Percentiles rank a stretch among this genome's conserved stretches.
Evolutionary conservation across 2,329 filamentous ascomycete genomes (phyloP).

Genomic region (Colletotrichum theobromicola): DNA sequence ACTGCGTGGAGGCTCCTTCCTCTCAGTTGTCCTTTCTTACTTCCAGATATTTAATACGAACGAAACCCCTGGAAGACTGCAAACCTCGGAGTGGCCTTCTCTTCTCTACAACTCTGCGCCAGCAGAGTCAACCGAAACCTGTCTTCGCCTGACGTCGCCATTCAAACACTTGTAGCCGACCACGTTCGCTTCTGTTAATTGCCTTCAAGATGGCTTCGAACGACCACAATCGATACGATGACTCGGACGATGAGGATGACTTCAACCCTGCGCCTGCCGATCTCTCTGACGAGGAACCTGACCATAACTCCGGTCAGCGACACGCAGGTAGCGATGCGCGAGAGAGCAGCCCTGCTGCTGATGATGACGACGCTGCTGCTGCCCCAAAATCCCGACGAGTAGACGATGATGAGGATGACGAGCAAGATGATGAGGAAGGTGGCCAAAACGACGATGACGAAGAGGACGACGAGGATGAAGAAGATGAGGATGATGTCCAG

Average conservation of each 20-base stretch:
- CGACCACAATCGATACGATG: constrained; percentile 56
- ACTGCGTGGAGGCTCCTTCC: neutral
- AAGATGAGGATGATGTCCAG: constrained; percentile 67
- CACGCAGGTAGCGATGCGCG: constrained; percentile 50
- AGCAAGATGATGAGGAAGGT: constrained; percentile 49
- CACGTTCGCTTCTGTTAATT: neutral
- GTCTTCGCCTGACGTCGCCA: neutral
- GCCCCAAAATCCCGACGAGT: constrained; percentile 24
- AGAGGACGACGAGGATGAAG: constrained; percentile 41
- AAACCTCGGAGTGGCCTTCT: neutral
- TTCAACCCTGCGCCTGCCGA: constrained; percentile 86
- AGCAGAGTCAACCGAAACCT: neutral
- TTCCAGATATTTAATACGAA: neutral
- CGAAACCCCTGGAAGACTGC: neutral
- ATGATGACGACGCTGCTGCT: constrained; percentile 41
- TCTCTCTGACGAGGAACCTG: constrained; percentile 73
- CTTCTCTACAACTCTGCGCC: neutral
- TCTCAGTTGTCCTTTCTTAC: neutral
- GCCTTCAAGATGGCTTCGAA: constrained; percentile 50
- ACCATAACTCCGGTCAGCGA: constrained; percentile 43
- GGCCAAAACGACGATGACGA: constrained; percentile 37
- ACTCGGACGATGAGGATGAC: constrained; percentile 81
- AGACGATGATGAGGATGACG: constrained; percentile 41
- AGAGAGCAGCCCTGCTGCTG: constrained; percentile 40
- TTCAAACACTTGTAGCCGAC: neutral